Conservation (phyloP, 1,139 yeast genomes). For the Suhomyces anneliseae region DNA sequence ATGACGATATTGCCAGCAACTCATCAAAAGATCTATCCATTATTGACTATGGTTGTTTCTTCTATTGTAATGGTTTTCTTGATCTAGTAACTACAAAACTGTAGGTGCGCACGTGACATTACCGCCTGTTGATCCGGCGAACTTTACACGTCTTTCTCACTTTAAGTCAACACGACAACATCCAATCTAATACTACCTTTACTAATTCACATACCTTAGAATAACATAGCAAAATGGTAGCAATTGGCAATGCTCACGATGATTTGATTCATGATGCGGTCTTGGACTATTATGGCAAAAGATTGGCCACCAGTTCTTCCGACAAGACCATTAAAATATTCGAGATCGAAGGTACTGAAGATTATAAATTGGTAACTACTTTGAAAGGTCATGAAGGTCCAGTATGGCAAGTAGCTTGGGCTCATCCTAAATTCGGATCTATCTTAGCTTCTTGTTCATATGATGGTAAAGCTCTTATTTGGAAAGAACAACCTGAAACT, state of each 20-base stretch:
- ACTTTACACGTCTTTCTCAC: conserved; percentile 7
- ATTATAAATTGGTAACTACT: conserved; percentile 76
- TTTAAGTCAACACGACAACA: conserved; percentile 2
- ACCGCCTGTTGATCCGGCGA: neutral
- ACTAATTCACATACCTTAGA: no score
- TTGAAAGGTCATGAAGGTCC: conserved; percentile 93
- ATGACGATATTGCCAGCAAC: conserved; percentile 20
- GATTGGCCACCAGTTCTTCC: conserved; percentile 92
- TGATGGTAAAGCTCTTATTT: conserved; percentile 90
- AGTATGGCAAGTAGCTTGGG: conserved; percentile 99
- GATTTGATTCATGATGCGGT: conserved; percentile 97
- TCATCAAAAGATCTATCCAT: conserved; percentile 29
- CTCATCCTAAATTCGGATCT: conserved; percentile 96
- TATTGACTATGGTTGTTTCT: neutral
- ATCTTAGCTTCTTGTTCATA: conserved; percentile 93
- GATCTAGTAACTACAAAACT: no score
- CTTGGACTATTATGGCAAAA: conserved; percentile 91
- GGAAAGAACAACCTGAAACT: conserved; percentile 84
- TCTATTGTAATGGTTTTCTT: neutral
- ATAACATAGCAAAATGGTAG: conserved; percentile 46
- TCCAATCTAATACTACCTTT: neutral
- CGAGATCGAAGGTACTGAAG: conserved; percentile 81
- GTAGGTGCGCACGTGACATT: neutral
- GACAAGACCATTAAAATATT: conserved; percentile 93
- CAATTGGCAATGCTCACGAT: conserved; percentile 78